Base-by-base conservation (phyloP, 2,329 filamentous ascomycete species). In the Lecanosticta acicola region DNA sequence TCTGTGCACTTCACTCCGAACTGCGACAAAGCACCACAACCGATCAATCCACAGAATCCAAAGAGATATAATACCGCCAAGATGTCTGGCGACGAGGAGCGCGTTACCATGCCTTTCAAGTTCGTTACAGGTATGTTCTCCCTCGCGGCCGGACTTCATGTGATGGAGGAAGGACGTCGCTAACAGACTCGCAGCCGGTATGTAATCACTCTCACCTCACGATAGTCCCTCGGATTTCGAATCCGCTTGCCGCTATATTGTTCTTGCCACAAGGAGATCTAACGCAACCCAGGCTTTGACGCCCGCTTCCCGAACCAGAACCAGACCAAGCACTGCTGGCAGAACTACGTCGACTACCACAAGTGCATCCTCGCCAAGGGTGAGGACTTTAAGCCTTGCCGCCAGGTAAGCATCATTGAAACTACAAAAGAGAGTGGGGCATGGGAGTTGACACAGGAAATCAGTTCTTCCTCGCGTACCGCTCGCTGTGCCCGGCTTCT, bases 301-400 rank as follows among this genome's bases (percentile, higher is more conserved):
- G 93, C 93, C 73, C 91, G 93, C 72, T 98, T 97, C 78, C 93
- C 93, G 68, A 95, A 98, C 80, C 77, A 83, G 79, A 98, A 98
- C 79, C 87, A 93, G 72, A 83, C 90, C 75, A 96, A 96, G 85
- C 90, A 98, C 83, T 98, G 93, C 87, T 98, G 93, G 93, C 94
- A 98, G 74, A 98, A 98, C 82, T 98, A 98, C 76, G 93, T 98
- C 77, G 93, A 98, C 75, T 97, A 98, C 81, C 87, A 98, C 84
- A 98, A 98, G 82, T 98, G 93, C 79, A 89, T 96, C 73, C 78
- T 84, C 69, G 91, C 90, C 75, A 97, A 97, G 82, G 91, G 91
- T 73, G 91, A 97, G 79, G 90, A 96, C 69, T 97, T 97, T 72
- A 84, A 87, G 63, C 91, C 91, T 58, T 97, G 91, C 85, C 85